Percentiles rank a stretch among this genome's conserved stretches.
Evolutionary conservation across 306 rosid genomes (phyloP).

Genomic region (Parietaria judaica): DNA sequence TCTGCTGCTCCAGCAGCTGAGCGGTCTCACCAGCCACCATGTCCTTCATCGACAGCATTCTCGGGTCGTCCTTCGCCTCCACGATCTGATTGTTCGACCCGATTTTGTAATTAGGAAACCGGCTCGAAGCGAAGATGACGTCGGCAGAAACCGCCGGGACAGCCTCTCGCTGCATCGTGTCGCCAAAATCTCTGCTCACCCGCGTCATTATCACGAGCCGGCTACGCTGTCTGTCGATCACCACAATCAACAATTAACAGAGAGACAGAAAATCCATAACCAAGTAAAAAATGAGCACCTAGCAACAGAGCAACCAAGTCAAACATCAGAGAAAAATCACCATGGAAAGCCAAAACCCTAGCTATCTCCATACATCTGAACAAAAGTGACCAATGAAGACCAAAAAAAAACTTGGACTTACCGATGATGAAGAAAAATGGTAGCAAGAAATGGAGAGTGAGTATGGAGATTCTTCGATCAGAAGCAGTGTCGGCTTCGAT

Average conservation of each 20-base stretch:
- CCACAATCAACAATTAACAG: slow-evolving; percentile 11
- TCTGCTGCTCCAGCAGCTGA: slow-evolving; percentile 82
- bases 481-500: slow-evolving; percentile 24
- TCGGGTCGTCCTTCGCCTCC: slow-evolving; percentile 62
- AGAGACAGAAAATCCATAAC: slow-evolving; percentile 1
- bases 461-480: slow-evolving; percentile 47
- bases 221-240: slow-evolving; percentile 41
- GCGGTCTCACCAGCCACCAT: slow-evolving; percentile 90
- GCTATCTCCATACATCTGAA: neutral
- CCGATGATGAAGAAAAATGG: slow-evolving; percentile 34
- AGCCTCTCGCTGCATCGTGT: slow-evolving; percentile 58
- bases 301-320: slow-evolving; percentile 1
- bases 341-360: slow-evolving; percentile 39
- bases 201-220: slow-evolving; percentile 53
- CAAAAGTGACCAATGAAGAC: slow-evolving; percentile 22
- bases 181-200: slow-evolving; percentile 61
- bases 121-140: slow-evolving; percentile 65
- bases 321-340: neutral
- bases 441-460: neutral
- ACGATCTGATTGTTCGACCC: slow-evolving; percentile 74
- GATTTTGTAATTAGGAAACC: slow-evolving; percentile 76
- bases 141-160: slow-evolving; percentile 66
- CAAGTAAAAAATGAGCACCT: slow-evolving; percentile 6
- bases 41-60: slow-evolving; percentile 73
- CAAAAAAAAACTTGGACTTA: slow-evolving; percentile 43